Evolutionary conservation across 2,329 filamentous ascomycete genomes (phyloP), one percentile per base, ranked within the genome.

Genomic region (Fonsecaea multimorphosa): DNA sequence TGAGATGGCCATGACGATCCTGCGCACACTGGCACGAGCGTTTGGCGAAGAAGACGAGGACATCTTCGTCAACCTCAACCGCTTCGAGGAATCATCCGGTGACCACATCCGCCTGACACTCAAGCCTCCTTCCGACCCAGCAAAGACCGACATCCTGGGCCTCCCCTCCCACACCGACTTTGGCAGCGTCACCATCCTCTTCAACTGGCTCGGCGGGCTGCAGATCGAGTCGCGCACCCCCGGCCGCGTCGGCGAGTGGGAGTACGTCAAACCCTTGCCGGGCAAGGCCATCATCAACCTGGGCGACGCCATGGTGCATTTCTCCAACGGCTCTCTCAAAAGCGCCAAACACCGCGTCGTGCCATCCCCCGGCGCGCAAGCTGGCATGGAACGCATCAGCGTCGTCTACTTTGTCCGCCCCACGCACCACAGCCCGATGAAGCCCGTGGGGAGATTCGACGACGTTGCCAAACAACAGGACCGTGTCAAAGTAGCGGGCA

Each of bases 331-430:
- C 0, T 60, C 78, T 6, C 65, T 81, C 38, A 72, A 77, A 3
- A 77, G 75, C 0, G 78, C 77, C 68, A 76, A 80, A 14, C 84
- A 86, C 73, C 78, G 84, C 2, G 83, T 86, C 22, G 80, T 82
- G 6, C 75, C 77, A 29, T 79, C 84, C 32, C 83, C 84, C 0
- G 83, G 83, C 0, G 71, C 74, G n/a, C 84, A 86, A 71, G 77
- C 72, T 2, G 72, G 75, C 11, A 66, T 63, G 16, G 78, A 76
- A n/a, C 75, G 85, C 62, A 83, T 81, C 71, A 85, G 83, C 73
- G 68, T 87, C 19, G 84, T 86, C 5, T 86, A 86, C 70, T 86
- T 87, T 72, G 76, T 79, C 32, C 73, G 85, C 68, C 84, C 84
- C 8, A 61, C 58, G 52, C 58, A 61, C 29, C 58, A 61, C 29